Percentiles rank a stretch among this genome's conserved stretches.
phyloP scores from a whole-genome alignment of 2,329 filamentous ascomycete genomes.

The Hymenoscyphus repandus region DNA sequence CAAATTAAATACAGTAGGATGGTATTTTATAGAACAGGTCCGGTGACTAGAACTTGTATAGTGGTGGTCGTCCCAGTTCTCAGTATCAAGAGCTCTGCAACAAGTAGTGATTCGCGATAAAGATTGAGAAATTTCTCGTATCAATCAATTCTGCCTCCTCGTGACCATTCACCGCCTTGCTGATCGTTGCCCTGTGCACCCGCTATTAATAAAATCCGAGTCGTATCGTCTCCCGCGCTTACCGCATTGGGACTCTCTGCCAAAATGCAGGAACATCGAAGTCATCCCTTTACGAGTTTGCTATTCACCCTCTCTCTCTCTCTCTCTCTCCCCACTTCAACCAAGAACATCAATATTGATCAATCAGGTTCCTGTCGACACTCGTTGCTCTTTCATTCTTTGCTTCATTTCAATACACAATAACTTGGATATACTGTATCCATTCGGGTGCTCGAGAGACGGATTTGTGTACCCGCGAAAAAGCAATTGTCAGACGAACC shows the following conservation, averaged over 20 bases:
- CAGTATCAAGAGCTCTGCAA: no score
- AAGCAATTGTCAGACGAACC: neutral
- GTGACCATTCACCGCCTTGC: neutral
- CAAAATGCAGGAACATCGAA: slow-evolving; percentile 16
- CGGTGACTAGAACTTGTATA: no score
- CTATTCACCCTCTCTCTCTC: slow-evolving; percentile 6
- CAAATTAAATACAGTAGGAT: neutral
- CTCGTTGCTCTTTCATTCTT: neutral
- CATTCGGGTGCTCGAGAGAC: neutral
- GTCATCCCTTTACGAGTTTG: slow-evolving; percentile 5
- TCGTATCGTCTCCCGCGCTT: slow-evolving; percentile 1
- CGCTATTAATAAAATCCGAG: slow-evolving; percentile 3
- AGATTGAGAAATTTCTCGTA: slow-evolving; percentile 1
- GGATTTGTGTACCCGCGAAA: neutral
- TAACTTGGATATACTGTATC: neutral
- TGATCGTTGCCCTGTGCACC: neutral
- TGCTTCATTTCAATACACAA: neutral
- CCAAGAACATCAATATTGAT: no score
- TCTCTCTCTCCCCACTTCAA: neutral
- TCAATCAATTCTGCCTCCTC: neutral
- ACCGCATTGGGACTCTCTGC: neutral
- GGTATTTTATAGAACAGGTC: neutral
- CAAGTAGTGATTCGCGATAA: neutral
- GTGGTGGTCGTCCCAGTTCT: no score
- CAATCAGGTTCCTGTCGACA: neutral